Conservation (phyloP, 73 alveolate species). For the Breviolum minutum region DNA sequence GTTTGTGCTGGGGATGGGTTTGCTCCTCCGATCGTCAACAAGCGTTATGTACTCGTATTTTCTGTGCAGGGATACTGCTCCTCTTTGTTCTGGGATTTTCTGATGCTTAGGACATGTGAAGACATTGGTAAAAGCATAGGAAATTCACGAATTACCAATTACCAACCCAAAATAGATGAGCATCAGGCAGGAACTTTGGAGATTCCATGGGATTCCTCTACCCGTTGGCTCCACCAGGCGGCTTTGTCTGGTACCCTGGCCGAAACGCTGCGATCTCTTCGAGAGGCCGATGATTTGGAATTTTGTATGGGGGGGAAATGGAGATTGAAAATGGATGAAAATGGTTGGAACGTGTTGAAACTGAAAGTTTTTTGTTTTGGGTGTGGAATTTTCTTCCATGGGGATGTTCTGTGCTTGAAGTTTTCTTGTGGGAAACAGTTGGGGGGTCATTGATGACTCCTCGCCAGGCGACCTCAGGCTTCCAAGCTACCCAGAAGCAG, state of each 20-base stretch:
- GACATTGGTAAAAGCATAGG: no score
- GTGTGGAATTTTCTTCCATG: no score
- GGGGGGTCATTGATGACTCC: no score
- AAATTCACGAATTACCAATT: no score
- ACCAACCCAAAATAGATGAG: neutral
- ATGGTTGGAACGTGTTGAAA: neutral
- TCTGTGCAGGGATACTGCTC: no score
- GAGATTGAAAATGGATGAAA: neutral
- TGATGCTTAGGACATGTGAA: no score
- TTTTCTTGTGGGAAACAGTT: no score
- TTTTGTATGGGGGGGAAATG: neutral
- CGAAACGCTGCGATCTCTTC: constrained; percentile 39
- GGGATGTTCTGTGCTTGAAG: no score
- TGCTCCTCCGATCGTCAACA: neutral
- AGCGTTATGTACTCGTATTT: neutral
- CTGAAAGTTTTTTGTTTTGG: no score
- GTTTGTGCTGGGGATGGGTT: neutral
- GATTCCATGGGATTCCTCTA: neutral
- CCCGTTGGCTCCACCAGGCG: neutral
- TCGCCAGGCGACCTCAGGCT: no score
- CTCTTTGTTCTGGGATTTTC: no score
- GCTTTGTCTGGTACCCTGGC: constrained; percentile 57
- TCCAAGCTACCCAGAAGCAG: no score
- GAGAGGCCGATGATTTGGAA: neutral
- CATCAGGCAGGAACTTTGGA: neutral